Conservation (phyloP, 306 rosid species). For the Mucuna pruriens region DNA sequence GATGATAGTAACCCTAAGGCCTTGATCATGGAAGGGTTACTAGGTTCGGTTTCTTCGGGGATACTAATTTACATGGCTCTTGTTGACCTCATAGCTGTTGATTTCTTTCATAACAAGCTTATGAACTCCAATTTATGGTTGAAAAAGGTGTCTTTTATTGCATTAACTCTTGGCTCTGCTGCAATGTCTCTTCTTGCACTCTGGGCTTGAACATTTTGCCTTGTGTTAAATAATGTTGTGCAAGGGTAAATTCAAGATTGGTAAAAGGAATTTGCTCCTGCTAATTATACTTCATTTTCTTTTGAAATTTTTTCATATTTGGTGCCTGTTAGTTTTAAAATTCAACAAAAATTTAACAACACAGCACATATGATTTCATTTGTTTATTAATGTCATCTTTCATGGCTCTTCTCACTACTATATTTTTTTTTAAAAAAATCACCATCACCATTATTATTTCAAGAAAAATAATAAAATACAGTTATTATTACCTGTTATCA, state of each 20-base stretch:
- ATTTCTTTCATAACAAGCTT: slow-evolving; percentile 86
- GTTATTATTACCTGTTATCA: no score
- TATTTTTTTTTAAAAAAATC: no score
- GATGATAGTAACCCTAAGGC: slow-evolving; percentile 77
- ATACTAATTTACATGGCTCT: slow-evolving; percentile 87
- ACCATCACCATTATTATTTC: no score
- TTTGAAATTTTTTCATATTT: background rate
- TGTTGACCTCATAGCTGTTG: slow-evolving; percentile 77
- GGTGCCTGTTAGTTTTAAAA: background rate
- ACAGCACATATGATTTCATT: no score
- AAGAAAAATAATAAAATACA: no score
- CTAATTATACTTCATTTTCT: background rate
- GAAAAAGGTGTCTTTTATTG: slow-evolving; percentile 61
- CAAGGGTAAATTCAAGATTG: background rate
- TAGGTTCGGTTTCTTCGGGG: slow-evolving; percentile 77
- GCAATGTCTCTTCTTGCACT: slow-evolving; percentile 79
- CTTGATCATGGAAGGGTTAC: slow-evolving; percentile 76
- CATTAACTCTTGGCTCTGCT: slow-evolving; percentile 77
- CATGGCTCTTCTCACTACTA: no score
- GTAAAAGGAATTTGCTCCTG: background rate
- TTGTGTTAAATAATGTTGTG: background rate
- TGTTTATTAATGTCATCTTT: no score
- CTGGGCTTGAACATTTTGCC: slow-evolving; percentile 63
- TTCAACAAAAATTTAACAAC: background rate
- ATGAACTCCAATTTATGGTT: slow-evolving; percentile 54